Conservation (phyloP, 2,329 filamentous ascomycete genomes). For the Microdochium bolleyi region DNA sequence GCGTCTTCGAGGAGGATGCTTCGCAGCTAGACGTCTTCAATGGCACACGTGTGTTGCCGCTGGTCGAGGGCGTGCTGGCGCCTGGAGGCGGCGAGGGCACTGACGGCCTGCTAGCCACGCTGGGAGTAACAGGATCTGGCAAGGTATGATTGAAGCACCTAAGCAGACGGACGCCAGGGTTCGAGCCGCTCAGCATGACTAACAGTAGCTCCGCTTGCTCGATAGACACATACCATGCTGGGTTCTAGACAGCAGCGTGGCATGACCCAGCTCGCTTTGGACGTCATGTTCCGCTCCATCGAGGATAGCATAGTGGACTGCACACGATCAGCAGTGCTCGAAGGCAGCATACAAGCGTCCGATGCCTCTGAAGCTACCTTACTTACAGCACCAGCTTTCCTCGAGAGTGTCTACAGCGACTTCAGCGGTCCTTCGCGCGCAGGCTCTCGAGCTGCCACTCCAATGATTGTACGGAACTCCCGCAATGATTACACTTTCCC, state of each 20-base stretch:
- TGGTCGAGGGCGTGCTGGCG: slow-evolving; percentile 77
- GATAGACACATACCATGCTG: slow-evolving; percentile 87
- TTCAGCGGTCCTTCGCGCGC: slow-evolving; percentile 44
- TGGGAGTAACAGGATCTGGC: slow-evolving; percentile 91
- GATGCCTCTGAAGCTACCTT: slow-evolving; percentile 78
- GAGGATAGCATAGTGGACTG: slow-evolving; percentile 62
- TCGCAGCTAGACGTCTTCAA: slow-evolving; percentile 82
- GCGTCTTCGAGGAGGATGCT: slow-evolving; percentile 82
- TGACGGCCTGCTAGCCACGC: slow-evolving; percentile 82
- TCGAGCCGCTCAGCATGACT: too few species aligned
- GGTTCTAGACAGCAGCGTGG: slow-evolving; percentile 82
- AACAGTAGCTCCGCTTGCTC: neutral
- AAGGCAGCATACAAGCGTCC: slow-evolving; percentile 66
- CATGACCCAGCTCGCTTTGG: slow-evolving; percentile 83
- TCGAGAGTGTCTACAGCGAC: slow-evolving; percentile 73
- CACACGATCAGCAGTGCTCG: slow-evolving; percentile 48
- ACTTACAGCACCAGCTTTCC: slow-evolving; percentile 64
- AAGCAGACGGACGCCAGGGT: neutral
- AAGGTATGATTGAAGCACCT: slow-evolving; percentile 57
- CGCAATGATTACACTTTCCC: slow-evolving; percentile 32
- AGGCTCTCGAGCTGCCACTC: slow-evolving; percentile 60
- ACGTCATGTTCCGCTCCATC: slow-evolving; percentile 80
- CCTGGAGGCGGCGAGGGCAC: slow-evolving; percentile 67
- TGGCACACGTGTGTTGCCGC: slow-evolving; percentile 62
- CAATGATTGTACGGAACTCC: slow-evolving; percentile 52